Evolutionary conservation across 805 yeast species (phyloP).

Genomic region (Yamadazyma sp.): DNA sequence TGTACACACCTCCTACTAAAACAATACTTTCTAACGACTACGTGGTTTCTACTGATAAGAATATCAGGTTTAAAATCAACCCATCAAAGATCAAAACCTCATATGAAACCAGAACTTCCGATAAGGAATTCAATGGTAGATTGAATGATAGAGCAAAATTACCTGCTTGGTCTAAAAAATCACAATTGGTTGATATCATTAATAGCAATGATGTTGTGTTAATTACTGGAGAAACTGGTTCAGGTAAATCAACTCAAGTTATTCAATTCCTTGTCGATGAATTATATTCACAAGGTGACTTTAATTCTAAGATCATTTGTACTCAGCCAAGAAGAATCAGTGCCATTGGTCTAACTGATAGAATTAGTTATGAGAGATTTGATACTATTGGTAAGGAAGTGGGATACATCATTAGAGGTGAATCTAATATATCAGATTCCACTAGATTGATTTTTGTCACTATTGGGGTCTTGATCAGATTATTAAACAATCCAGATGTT

Average conservation of each 20-base stretch:
- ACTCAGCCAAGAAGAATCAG: constrained; percentile 97
- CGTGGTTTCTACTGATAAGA: background rate
- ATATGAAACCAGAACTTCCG: constrained; percentile 22
- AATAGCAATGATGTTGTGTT: constrained; percentile 61
- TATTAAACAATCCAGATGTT: constrained; percentile 25
- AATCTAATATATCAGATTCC: constrained; percentile 53
- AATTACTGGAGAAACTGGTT: constrained; percentile 96
- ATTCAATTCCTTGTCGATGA: constrained; percentile 86
- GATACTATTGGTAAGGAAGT: constrained; percentile 66
- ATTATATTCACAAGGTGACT: constrained; percentile 47
- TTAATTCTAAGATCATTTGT: constrained; percentile 64
- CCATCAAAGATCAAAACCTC: constrained; percentile 15
- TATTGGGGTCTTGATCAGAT: constrained; percentile 82
- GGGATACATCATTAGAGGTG: constrained; percentile 91
- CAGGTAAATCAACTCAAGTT: constrained; percentile 94
- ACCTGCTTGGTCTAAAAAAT: constrained; percentile 81
- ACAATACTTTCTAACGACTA: too few relatives aligned
- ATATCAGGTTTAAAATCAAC: constrained; percentile 9
- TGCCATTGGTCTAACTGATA: constrained; percentile 89
- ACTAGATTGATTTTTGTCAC: constrained; percentile 88
- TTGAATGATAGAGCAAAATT: constrained; percentile 48
- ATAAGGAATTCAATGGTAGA: constrained; percentile 30
- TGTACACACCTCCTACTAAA: constrained; percentile 5
- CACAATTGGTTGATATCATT: constrained; percentile 55
- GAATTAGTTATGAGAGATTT: constrained; percentile 83